Evolutionary conservation across 805 yeast genomes (phyloP).

Genomic region (Wickerhamiella occidentalis): DNA sequence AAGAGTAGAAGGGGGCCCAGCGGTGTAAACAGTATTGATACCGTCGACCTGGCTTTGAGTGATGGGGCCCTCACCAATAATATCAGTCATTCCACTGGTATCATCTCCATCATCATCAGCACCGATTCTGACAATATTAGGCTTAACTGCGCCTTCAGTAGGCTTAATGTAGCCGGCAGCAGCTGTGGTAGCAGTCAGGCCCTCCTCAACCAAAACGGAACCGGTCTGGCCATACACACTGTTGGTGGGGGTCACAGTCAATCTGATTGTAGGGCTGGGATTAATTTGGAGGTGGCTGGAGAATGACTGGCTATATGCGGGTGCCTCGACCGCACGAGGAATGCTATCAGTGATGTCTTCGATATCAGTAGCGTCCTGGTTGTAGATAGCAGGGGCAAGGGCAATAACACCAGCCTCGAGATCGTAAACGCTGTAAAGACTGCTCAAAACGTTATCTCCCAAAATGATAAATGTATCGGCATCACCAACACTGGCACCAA

Average conservation of each 20-base stretch:
- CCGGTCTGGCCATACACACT: slow-evolving; percentile 6
- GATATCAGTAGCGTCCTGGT: slow-evolving; percentile 27
- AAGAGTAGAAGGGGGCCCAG: slow-evolving; percentile 6
- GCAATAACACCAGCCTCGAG: slow-evolving; percentile 45
- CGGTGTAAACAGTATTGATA: slow-evolving; percentile 1
- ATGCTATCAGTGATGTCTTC: slow-evolving; percentile 23
- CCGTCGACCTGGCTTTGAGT: slow-evolving; percentile 1
- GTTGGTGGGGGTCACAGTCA: not conserved
- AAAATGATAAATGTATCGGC: slow-evolving; percentile 32
- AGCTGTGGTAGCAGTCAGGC: not conserved
- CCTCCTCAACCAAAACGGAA: not conserved
- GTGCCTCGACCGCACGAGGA: slow-evolving; percentile 23
- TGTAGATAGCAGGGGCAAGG: slow-evolving; percentile 33
- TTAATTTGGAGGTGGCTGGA: slow-evolving; percentile 9
- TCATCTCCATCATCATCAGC: not conserved
- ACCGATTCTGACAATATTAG: not conserved
- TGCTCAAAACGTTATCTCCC: slow-evolving; percentile 55
- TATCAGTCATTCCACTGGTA: slow-evolving; percentile 6
- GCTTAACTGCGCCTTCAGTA: not conserved
- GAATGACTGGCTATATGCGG: slow-evolving; percentile 16
- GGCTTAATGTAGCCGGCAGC: not conserved
- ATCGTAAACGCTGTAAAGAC: slow-evolving; percentile 60
- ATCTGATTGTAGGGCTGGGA: slow-evolving; percentile 4
- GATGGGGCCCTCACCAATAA: not conserved
- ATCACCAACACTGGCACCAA: slow-evolving; percentile 20